Evolutionary conservation across 208 protist genomes (phyloP).

Genomic region (Leishmania turanica): DNA sequence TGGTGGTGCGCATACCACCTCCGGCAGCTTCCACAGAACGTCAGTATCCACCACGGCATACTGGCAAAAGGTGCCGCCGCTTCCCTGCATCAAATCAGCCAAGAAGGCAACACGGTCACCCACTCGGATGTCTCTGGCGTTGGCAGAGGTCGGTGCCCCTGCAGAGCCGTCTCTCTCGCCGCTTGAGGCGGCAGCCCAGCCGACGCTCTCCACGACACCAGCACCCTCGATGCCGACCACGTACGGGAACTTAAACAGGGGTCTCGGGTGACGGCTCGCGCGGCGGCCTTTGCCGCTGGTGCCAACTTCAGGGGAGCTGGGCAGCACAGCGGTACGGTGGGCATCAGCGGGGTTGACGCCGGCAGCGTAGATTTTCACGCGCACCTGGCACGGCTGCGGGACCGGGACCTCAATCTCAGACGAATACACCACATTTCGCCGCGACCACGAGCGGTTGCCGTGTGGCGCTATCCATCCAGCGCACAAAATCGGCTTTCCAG

Average conservation of each 20-base stretch:
- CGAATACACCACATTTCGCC: conserved; percentile 33
- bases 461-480: conserved; percentile 38
- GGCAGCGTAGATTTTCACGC: conserved; percentile 70
- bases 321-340: conserved; percentile 34
- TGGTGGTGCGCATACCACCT: conserved; percentile 4
- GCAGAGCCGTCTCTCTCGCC: neutral
- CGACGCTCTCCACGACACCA: conserved; percentile 76
- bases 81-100: conserved; percentile 38
- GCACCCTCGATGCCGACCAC: conserved; percentile 67
- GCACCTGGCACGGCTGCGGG: conserved; percentile 53
- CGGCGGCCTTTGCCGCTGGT: conserved; percentile 6
- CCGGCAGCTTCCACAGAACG: conserved; percentile 54
- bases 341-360: conserved; percentile 65
- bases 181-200: conserved; percentile 29
- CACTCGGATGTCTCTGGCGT: conserved; percentile 28
- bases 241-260: conserved; percentile 54
- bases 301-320: neutral
- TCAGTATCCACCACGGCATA: conserved; percentile 64
- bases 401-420: conserved; percentile 46
- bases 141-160: neutral
- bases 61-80: conserved; percentile 70
- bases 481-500: conserved; percentile 38
- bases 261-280: conserved; percentile 24
- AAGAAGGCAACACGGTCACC: conserved; percentile 77
- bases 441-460: conserved; percentile 28